phyloP scores from a whole-genome alignment of 441 rosid genomes.

The Croton laevigatus region DNA sequence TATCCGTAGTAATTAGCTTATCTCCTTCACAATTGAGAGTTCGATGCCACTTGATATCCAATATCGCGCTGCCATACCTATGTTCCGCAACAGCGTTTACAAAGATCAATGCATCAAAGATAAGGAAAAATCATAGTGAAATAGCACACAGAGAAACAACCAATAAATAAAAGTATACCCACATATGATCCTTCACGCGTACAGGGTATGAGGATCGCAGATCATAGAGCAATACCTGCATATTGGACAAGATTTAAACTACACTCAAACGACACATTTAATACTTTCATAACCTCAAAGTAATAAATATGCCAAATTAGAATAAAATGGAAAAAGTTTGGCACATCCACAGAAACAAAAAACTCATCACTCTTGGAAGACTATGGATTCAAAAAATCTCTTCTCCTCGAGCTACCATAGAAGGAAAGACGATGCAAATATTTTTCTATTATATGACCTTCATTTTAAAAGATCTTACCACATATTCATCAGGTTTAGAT shows the following conservation, averaged over 20 bases:
- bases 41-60: slow-evolving; percentile 88
- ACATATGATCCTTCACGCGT: slow-evolving; percentile 89
- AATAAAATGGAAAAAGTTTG: not conserved
- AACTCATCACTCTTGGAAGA: no score
- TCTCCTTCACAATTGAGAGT: slow-evolving; percentile 71
- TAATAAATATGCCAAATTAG: not conserved
- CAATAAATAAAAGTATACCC: slow-evolving; percentile 27
- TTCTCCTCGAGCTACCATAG: not conserved
- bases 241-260: slow-evolving; percentile 14
- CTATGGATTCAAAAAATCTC: no score
- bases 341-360: not conserved
- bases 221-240: slow-evolving; percentile 85
- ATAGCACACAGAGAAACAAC: not conserved
- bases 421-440: not conserved
- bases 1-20: slow-evolving; percentile 76
- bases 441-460: not conserved
- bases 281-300: not conserved
- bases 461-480: not conserved
- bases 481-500: not conserved
- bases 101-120: slow-evolving; percentile 14
- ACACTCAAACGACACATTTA: not conserved
- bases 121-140: slow-evolving; percentile 4
- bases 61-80: slow-evolving; percentile 89
- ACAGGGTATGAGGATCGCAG: slow-evolving; percentile 79
- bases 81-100: slow-evolving; percentile 16